A percentile compares a stretch with the other conserved stretches of the same genome.
Conservation (phyloP, 2,329 filamentous ascomycete genomes). For the Xylariaceae sp. region DNA sequence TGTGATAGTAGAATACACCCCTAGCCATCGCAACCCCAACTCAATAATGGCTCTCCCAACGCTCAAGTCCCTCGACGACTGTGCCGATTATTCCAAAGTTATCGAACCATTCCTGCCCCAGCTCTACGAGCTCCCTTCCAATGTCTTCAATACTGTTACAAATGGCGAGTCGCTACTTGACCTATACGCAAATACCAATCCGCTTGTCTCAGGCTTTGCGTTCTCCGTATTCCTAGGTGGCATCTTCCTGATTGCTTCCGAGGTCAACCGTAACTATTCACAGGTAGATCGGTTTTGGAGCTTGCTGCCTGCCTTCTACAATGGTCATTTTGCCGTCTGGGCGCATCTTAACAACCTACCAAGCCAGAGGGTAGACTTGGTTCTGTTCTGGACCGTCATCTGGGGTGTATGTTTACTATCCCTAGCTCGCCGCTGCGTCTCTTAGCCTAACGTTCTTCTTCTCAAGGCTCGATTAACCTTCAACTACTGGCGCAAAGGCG, state of each 20-base stretch:
- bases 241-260: slow-evolving; percentile 77
- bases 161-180: slow-evolving; percentile 68
- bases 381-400: slow-evolving; percentile 71
- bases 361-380: slow-evolving; percentile 73
- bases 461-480: slow-evolving; percentile 79
- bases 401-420: slow-evolving; percentile 73
- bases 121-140: slow-evolving; percentile 72
- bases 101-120: slow-evolving; percentile 78
- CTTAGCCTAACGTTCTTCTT: slow-evolving; percentile 31
- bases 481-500: slow-evolving; percentile 97
- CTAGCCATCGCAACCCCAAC: no score
- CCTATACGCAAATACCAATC: slow-evolving; percentile 86
- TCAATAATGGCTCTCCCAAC: slow-evolving; percentile 72
- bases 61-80: slow-evolving; percentile 75
- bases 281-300: slow-evolving; percentile 95
- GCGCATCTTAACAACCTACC: slow-evolving; percentile 76
- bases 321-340: slow-evolving; percentile 85
- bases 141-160: slow-evolving; percentile 64
- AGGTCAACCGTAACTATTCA: slow-evolving; percentile 94
- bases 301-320: slow-evolving; percentile 84
- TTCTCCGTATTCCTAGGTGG: slow-evolving; percentile 74
- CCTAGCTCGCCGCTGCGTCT: slow-evolving; percentile 10
- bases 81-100: slow-evolving; percentile 75
- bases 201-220: slow-evolving; percentile 76
- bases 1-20: no score